Conservation (phyloP, 768 basidiomycete genomes). For the Tylopilus felleus region DNA sequence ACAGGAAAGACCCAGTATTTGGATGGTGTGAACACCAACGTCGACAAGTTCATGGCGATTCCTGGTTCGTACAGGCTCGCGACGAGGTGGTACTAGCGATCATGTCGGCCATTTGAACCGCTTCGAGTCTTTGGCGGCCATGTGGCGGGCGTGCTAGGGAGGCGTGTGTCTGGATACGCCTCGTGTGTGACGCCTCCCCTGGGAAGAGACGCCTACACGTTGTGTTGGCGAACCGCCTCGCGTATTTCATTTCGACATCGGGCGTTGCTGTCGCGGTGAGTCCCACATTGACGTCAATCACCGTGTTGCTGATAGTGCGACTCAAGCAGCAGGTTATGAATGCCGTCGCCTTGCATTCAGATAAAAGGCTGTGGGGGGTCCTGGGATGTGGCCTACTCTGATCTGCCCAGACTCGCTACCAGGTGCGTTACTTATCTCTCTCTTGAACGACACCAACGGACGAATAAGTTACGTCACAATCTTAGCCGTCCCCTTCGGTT, state of each 20-base stretch:
- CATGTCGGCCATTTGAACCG: constrained; percentile 26
- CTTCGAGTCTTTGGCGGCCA: constrained; percentile 24
- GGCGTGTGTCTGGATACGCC: constrained; percentile 20
- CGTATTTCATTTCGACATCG: constrained; percentile 20
- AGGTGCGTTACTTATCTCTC: no score
- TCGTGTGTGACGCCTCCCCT: constrained; percentile 23
- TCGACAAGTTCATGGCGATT: constrained; percentile 29
- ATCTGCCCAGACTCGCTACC: not conserved
- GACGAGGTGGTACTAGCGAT: constrained; percentile 10
- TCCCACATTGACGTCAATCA: constrained; percentile 8
- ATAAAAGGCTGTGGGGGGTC: constrained; percentile 18
- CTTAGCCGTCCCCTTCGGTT: not conserved
- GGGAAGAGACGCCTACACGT: constrained; percentile 17
- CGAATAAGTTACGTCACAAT: constrained; percentile 9
- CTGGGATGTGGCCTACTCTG: not conserved
- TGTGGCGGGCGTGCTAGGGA: constrained; percentile 24
- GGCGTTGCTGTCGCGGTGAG: constrained; percentile 6
- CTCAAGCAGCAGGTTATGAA: not conserved
- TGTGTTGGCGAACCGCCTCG: constrained; percentile 17
- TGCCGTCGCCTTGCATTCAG: constrained; percentile 8
- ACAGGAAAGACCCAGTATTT: constrained; percentile 28
- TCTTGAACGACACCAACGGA: not conserved
- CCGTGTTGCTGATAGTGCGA: constrained; percentile 15
- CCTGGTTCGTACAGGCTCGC: constrained; percentile 21
- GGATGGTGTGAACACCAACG: constrained; percentile 25